Percentiles rank a stretch among this genome's conserved stretches.
These are phyloP conservation scores for Phytophthora meadii DNA, from an alignment of 352 stramenopile genomes.

Conservation along the genomic window DNA sequence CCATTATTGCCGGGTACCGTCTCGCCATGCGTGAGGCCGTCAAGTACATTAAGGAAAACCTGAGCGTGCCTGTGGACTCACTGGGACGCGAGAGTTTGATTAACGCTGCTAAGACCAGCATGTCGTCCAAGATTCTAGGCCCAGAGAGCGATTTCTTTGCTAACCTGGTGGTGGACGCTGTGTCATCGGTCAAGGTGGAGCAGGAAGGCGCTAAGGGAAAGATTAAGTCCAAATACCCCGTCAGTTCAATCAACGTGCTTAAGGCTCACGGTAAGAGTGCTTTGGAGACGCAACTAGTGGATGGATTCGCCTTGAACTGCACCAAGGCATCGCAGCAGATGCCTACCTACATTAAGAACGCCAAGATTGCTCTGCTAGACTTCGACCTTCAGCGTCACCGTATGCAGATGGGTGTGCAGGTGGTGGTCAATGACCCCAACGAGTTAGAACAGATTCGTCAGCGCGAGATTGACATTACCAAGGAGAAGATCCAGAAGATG, in stretches of 20 bases:
- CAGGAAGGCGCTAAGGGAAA: slow-evolving; percentile 87
- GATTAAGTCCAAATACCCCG: slow-evolving; percentile 92
- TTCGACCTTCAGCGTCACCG: slow-evolving; percentile 99
- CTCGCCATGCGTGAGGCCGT: slow-evolving; percentile 98
- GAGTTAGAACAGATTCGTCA: slow-evolving; percentile 98
- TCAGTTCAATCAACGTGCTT: slow-evolving; percentile 99
- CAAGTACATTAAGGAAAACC: slow-evolving; percentile 99
- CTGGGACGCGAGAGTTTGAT: slow-evolving; percentile 96
- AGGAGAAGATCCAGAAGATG: slow-evolving; percentile 99
- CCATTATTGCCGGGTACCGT: slow-evolving; percentile 99
- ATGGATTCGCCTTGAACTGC: slow-evolving; percentile 98
- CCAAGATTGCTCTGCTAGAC: slow-evolving; percentile 98
- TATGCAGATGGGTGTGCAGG: slow-evolving; percentile 97
- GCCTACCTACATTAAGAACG: slow-evolving; percentile 94
- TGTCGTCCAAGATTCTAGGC: slow-evolving; percentile 99
- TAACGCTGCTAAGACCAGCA: slow-evolving; percentile 98
- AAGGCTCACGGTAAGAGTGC: slow-evolving; percentile 95
- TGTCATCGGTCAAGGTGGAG: slow-evolving; percentile 96
- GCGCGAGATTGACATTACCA: slow-evolving; percentile 99
- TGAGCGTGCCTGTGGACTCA: slow-evolving; percentile 95
- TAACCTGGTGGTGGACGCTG: slow-evolving; percentile 97
- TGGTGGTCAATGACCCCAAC: slow-evolving; percentile 93
- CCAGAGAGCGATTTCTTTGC: slow-evolving; percentile 98
- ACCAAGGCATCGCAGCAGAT: slow-evolving; percentile 98
- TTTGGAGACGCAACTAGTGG: slow-evolving; percentile 91